Evolutionary conservation across 345 rosid species (phyloP), one percentile per base, ranked within the genome.

Genomic region (Gossypium australe): DNA sequence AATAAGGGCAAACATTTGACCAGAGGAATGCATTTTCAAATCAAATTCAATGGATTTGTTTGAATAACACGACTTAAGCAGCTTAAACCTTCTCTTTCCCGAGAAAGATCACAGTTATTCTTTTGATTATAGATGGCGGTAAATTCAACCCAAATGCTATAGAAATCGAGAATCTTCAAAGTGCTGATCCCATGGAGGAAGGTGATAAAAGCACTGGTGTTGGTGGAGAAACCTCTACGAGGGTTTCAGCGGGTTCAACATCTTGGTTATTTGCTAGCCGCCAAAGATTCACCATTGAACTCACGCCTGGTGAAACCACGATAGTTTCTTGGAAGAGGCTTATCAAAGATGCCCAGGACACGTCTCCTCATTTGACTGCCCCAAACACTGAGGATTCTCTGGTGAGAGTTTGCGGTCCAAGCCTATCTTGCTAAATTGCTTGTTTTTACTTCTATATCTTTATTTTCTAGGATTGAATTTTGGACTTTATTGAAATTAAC

Each of bases 281-380:
- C 76, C 77, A 75, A 73, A 74, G 79, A 73, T 82, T 82, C 78
- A 41, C 61, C 69, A 76, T 79, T 73, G 85, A 82, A 70, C 82
- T 82, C 29, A 73, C 70, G 77, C 85, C 85, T 25, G 85, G 82
- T 11, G 85, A 78, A 80, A 82, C 85, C 55, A 82, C 85, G 2
- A 82, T 82, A 22, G 85, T 82, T 38, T 82, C 85, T 43, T 82
- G 85, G 85, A 82, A 79, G 77, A 82, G 77, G 70, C 74, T 82
- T 24, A 22, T 78, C 72, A 78, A 73, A 65, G 80, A 82, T 17
- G 76, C 75, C 52, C 73, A 70, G 18, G 72, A 73, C 38, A 49
- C 71, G 43, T 8, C 75, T 18, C 11, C 76, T 71, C 25, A 74
- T 70, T 70, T 53, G 11, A 29, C 61, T 70, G 57, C 43, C 56